Evolutionary conservation across 768 basidiomycete species (phyloP), one percentile per base, ranked within the genome.

Genomic region (Asterophora lycoperdoides): DNA sequence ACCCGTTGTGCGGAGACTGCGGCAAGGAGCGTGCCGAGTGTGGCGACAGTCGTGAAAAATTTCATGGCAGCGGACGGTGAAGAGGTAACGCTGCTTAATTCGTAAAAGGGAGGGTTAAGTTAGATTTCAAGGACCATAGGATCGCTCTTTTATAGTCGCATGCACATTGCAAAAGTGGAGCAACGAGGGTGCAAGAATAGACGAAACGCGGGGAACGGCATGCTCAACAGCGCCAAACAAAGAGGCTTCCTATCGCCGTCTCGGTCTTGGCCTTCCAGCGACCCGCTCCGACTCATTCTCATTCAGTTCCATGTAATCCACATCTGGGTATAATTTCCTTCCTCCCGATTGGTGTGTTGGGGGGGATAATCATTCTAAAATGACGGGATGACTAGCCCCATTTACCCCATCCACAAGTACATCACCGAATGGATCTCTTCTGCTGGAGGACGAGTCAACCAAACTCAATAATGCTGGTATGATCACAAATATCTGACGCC

Each of bases 1-100:
- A 64, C 66, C 8, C 49, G 48, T 51, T 82, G 80, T 4, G 74
- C 78, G 34, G 73, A 56, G 26, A 63, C 67, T 17, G 57, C 55
- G 23, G 63, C 58, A 14, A 76, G 57, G 39, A 74, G 39, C 17
- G 64, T 17, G 29, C 54, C 19, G 35, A 51, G 23, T 6, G 46
- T 17, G 18, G 51, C 34, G 17, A 49, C 13, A 3, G 35, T 29
- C 19, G 35, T 3, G 30, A 39, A 30, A n/a, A 45, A 33, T 30
- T 43, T 43, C 42, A 43, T 43, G 30, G 32, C 42, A 30, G 40
- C 13, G n/a, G 23, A 41, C 5, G 14, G 20, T 23, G 17, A 14
- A 26, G 33, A 38, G 11, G 35, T 37, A 38, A 7, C 37, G 19
- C 18, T 26, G 28, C 26, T 18, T 3, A 26, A 5, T 15, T 47